Base-by-base conservation (phyloP, 306 rosid species). In the Lablab purpureus region DNA sequence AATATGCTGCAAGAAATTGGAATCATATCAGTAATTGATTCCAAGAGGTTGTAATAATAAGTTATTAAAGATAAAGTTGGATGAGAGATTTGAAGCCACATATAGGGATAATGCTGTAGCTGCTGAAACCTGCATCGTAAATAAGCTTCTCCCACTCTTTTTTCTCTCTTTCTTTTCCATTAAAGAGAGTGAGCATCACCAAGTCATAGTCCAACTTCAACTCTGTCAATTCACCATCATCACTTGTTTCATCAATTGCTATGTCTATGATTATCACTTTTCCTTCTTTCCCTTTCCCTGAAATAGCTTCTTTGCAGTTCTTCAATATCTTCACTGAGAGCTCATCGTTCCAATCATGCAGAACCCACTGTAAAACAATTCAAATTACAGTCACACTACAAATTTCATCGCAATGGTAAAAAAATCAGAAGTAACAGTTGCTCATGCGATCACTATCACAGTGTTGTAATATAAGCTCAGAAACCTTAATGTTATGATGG, bases 141-240 rank as follows among this genome's bases (percentile, higher is more conserved):
- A 90, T 80, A 10, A 91, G 79, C 7, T 78, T 85, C 62, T 84
- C 80, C 94, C 91, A 91, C 18, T 91, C 90, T 47, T 84, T 80
- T 69, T 81, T 83, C 1, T 52, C 79, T 32, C 85, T 81, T 84
- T 85, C 85, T 36, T 73, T 81, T 18, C 88, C 94, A 43, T 58
- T 75, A 1, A 62, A 74, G 34, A 63, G 0, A 50, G 59, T 76
- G 69, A 91, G 74, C 94, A 88, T 88, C 30, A 87, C 15, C 74
- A 88, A 40, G 28, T 91, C 92, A 62, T 66, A 84, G 5, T 73
- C 76, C 58, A 89, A 46, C 50, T 88, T 89, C 30, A 80, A 37
- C 37, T 84, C 85, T 0, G 80, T 82, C 45, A 84, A 52, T 58
- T 85, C 80, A 2, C 28, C 41, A 11, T 65, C 85, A 17, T 87